Evolutionary conservation across 768 basidiomycete species (phyloP), one percentile per base, ranked within the genome.

Genomic region (Naganishia kalamii): DNA sequence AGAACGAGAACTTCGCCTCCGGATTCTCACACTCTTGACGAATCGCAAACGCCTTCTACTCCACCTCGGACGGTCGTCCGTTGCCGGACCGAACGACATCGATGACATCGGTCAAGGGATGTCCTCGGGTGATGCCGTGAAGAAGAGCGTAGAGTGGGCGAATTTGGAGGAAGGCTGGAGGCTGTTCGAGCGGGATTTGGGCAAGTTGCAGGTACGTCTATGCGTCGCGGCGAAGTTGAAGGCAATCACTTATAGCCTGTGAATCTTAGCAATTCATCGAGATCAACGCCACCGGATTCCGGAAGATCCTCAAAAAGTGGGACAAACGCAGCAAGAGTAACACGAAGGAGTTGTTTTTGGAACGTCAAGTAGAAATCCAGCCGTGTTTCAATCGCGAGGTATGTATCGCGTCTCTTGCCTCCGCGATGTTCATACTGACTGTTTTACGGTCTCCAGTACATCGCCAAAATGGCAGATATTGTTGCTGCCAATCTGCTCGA

Each of bases 291-390:
- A 91, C 87, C 11, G 96, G 92, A 3, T 98, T 98, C 77, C 85
- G 93, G 48, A 98, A 98, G 78, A 97, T 98, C 51, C 79, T 97
- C 67, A 98, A 99, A 75, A 99, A 99, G 77, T 99, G 91, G 84
- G 96, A 98, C 79, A 99, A 98, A 79, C 85, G 91, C 50, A 92
- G 92, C 40, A 96, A 87, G 46, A 92, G 90, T 1, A 86, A 87
- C 23, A 98, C 90, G n/a, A 97, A 92, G 75, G 96, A 99, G 74
- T 83, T 98, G 4, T 98, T 98, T 78, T 85, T 99, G 21, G 85
- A 90, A 49, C 86, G 96, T 32, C 96, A 98, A 76, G 93, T 99
- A 1, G 96, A 99, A 70, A 89, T 98, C n/a, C 96, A 98, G 72
- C 96, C 93, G 0, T 92, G 93, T 46, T 97, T 97, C 80, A 93